Base-by-base conservation (phyloP, 192 early-diverging fungal species). In the Entomortierella lignicola region DNA sequence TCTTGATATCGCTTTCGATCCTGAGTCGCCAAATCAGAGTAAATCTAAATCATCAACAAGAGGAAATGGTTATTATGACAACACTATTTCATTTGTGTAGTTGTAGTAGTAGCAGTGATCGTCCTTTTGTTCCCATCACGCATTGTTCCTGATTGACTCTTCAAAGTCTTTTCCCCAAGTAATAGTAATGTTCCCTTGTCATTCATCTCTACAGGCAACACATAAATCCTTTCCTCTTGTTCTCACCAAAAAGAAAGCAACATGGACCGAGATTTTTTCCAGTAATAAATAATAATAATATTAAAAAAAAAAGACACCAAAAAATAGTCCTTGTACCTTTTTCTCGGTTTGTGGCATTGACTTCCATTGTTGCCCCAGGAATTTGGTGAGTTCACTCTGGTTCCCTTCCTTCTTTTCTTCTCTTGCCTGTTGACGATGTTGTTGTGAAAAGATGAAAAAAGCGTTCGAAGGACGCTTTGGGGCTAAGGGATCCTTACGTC, bases 401-500 rank as follows among this genome's bases (percentile, higher is more conserved):
- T 77, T 77, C n/a, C 73, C 73, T 57, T 77, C 73, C 60, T 77
- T 77, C 60, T 77, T 68, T 55, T 77, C 73, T 31, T 77, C 73
- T 48, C 73, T 54, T 25, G 73, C 73, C 73, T 77, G 73, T 25
- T 77, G 73, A 7, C 73, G 73, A 53, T 77, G 73, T 58, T 77
- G 73, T 54, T 77, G 73, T 69, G 73, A 77, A 69, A 77, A 77
- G 66, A 77, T 77, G 27, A 77, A 77, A 53, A 77, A 77, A 20
- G 73, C 73, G 44, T 77, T 77, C 60, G 73, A 77, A n/a, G 73
- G 73, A 12, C 73, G 73, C 61, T 77, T 77, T 27, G 73, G 73
- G 66, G 73, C 73, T 69, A 77, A 63, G 61, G 73, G 73, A 26
- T 77, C 73, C 73, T 77, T 77, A 77, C 73, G 73, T 77, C 73